Conservation (phyloP, 1,139 yeast species). For the Tardiomyces blankii region DNA sequence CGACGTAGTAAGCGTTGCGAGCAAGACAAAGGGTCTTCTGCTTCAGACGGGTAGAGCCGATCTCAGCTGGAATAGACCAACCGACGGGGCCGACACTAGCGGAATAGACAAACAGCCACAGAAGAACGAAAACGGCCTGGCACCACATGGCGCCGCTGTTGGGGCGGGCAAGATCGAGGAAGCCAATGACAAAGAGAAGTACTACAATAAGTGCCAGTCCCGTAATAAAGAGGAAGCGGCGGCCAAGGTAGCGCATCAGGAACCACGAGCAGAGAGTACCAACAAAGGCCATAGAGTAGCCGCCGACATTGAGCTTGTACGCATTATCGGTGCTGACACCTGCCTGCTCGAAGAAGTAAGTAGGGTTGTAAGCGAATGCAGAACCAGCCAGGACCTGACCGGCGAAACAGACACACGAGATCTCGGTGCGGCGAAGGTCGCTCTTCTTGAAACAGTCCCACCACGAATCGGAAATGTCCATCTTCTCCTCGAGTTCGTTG, state of each 20-base stretch:
- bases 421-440: slow-evolving; percentile 46
- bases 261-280: slow-evolving; percentile 47
- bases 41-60: slow-evolving; percentile 45
- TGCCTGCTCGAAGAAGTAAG: slow-evolving; percentile 18
- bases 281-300: slow-evolving; percentile 34
- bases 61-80: slow-evolving; percentile 46
- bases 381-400: slow-evolving; percentile 44
- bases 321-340: slow-evolving; percentile 14
- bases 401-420: slow-evolving; percentile 37
- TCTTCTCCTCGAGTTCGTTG: slow-evolving; percentile 34
- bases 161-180: background rate
- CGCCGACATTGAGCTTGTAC: slow-evolving; percentile 19
- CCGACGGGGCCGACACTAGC: slow-evolving; percentile 47
- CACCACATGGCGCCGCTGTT: background rate
- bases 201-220: background rate
- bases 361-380: slow-evolving; percentile 27
- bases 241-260: slow-evolving; percentile 35
- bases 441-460: slow-evolving; percentile 40
- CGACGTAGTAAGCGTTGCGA: slow-evolving; percentile 32
- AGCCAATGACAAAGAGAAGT: slow-evolving; percentile 8
- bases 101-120: slow-evolving; percentile 34
- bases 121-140: slow-evolving; percentile 8
- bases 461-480: slow-evolving; percentile 27
- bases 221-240: slow-evolving; percentile 33
- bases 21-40: slow-evolving; percentile 47